These are phyloP conservation scores for Mycena leptocephala DNA, from an alignment of 768 basidiomycete species.

Conservation along the genomic window DNA sequence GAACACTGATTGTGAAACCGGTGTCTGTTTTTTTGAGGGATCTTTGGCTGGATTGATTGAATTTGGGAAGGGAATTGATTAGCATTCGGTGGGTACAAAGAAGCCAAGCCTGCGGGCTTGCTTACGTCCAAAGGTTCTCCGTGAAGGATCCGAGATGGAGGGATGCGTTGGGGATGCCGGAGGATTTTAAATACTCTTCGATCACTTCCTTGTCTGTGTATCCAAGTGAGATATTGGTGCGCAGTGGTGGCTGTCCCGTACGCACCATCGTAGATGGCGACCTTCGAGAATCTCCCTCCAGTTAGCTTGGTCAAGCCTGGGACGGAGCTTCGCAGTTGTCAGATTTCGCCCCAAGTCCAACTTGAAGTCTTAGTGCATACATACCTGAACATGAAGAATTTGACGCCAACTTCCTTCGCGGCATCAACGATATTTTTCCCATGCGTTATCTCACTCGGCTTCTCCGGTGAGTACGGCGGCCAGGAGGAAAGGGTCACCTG, in stretches of 20 bases:
- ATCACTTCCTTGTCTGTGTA: neutral
- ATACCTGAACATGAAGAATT: conserved; percentile 11
- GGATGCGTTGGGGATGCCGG: conserved; percentile 1
- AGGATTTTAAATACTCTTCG: conserved; percentile 3
- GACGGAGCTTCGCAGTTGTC: neutral
- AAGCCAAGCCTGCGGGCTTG: neutral
- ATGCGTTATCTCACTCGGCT: neutral
- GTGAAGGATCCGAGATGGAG: conserved; percentile 5
- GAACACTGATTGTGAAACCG: neutral
- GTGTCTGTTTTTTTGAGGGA: neutral
- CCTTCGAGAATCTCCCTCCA: neutral
- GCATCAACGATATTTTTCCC: conserved; percentile 10
- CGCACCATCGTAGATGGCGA: neutral
- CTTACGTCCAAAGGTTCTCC: conserved; percentile 14
- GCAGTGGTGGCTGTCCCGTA: too few relatives aligned
- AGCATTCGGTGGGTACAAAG: too few relatives aligned
- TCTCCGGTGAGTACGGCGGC: neutral
- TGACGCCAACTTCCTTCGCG: conserved; percentile 9
- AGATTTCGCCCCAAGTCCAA: neutral
- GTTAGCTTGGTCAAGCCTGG: neutral
- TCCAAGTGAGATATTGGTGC: neutral
- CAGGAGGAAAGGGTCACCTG: neutral
- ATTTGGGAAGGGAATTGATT: too few relatives aligned
- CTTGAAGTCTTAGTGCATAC: neutral
- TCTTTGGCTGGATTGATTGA: neutral